Conservation (phyloP, 1,284 basidiomycete genomes). For the Fomitopsis pinicola region DNA sequence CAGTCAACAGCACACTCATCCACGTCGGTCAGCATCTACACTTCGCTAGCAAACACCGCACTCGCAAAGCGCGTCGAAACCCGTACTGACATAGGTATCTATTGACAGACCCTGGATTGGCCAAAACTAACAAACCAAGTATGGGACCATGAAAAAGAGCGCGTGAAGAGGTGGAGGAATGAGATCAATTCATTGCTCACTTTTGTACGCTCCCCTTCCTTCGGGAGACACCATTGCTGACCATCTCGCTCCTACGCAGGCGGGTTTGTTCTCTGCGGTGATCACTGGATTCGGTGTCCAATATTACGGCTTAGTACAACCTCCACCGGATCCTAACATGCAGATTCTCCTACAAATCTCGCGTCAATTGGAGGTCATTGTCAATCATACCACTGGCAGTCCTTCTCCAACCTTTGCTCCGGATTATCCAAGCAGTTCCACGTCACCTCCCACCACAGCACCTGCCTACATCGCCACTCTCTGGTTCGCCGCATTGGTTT, state of each 20-base stretch:
- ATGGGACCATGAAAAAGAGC: not conserved
- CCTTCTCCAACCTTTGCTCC: not conserved
- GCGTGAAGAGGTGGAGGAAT: constrained; percentile 1
- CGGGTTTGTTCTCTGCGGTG: constrained; percentile 23
- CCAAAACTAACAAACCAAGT: not conserved
- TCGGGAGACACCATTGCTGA: no score
- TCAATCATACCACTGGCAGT: not conserved
- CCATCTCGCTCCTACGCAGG: constrained; percentile 7
- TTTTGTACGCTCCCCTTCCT: not conserved
- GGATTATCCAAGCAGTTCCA: not conserved
- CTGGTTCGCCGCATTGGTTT: constrained; percentile 23
- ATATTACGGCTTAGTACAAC: constrained; percentile 14
- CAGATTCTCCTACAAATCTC: not conserved
- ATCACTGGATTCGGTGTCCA: constrained; percentile 22
- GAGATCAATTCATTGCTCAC: not conserved
- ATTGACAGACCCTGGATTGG: no score
- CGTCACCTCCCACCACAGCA: not conserved
- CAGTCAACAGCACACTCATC: no score
- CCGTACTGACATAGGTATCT: no score
- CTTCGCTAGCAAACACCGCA: no score
- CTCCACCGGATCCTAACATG: not conserved
- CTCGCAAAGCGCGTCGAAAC: no score
- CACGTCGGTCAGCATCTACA: no score
- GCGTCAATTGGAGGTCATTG: not conserved
- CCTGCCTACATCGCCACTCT: constrained; percentile 10